These are phyloP conservation scores for Proliferodiscus dingleyae DNA, from an alignment of 2,329 filamentous ascomycete genomes.

Conservation along the genomic window DNA sequence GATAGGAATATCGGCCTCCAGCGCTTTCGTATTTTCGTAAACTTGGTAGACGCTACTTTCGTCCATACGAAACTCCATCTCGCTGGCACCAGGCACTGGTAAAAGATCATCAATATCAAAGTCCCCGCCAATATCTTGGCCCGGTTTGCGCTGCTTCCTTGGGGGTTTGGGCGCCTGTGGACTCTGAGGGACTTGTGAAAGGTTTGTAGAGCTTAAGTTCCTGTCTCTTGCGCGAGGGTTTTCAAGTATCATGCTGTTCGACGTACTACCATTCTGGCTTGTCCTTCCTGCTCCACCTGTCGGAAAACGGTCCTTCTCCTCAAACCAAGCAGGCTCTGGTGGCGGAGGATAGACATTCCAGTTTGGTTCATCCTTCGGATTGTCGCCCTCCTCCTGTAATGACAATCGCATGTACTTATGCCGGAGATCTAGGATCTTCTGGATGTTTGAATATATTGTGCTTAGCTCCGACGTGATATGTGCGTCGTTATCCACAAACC, in stretches of 20 bases:
- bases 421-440: conserved; percentile 80
- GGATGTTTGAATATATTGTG: conserved; percentile 84
- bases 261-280: conserved; percentile 45
- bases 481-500: conserved; percentile 67
- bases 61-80: conserved; percentile 73
- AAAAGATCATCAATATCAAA: conserved; percentile 76
- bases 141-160: conserved; percentile 70
- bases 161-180: conserved; percentile 39
- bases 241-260: conserved; percentile 29
- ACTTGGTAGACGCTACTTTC: conserved; percentile 88
- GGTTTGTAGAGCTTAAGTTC: conserved; percentile 14
- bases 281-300: conserved; percentile 30
- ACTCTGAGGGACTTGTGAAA: conserved; percentile 32
- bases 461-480: conserved; percentile 79
- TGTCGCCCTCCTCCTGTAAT: conserved; percentile 74
- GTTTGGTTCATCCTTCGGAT: conserved; percentile 75
- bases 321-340: conserved; percentile 85
- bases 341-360: conserved; percentile 92
- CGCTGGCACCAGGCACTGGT: conserved; percentile 65
- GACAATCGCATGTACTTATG: conserved; percentile 87
- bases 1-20: conserved; percentile 61
- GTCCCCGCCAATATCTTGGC: conserved; percentile 86
- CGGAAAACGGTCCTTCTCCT: conserved; percentile 34
- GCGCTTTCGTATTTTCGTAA: conserved; percentile 64
- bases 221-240: conserved; percentile 23